phyloP scores from a whole-genome alignment of 75 land plant species.

The Azolla pinnata region DNA sequence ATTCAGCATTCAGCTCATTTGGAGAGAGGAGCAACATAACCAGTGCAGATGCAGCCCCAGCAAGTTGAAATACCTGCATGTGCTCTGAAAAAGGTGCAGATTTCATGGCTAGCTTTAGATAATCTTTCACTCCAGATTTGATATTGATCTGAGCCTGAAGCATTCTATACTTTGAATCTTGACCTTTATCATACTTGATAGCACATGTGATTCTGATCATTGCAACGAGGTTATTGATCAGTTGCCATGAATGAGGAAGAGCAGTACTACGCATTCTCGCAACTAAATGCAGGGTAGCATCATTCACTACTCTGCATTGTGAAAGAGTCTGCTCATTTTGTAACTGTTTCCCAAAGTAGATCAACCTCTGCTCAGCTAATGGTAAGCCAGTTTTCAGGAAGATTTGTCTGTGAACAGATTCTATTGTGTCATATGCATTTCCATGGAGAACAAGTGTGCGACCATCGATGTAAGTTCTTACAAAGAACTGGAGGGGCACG shows the following conservation, averaged over 20 bases:
- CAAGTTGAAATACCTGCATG: slow-evolving; percentile 48
- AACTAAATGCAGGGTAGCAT: slow-evolving; percentile 56
- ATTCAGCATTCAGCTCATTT: slow-evolving; percentile 21
- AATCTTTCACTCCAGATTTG: slow-evolving; percentile 32
- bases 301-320: slow-evolving; percentile 42
- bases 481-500: slow-evolving; percentile 51
- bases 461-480: slow-evolving; percentile 39
- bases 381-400: slow-evolving; percentile 50
- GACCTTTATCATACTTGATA: neutral
- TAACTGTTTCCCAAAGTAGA: slow-evolving; percentile 73
- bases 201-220: slow-evolving; percentile 25
- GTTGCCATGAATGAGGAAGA: slow-evolving; percentile 65
- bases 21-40: slow-evolving; percentile 54
- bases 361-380: slow-evolving; percentile 56
- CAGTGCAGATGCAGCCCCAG: slow-evolving; percentile 56
- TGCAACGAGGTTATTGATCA: slow-evolving; percentile 49
- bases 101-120: slow-evolving; percentile 33
- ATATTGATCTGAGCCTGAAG: slow-evolving; percentile 9
- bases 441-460: slow-evolving; percentile 60
- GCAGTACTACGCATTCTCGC: slow-evolving; percentile 70
- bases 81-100: slow-evolving; percentile 33
- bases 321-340: slow-evolving; percentile 51
- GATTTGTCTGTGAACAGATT: slow-evolving; percentile 46
- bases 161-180: neutral
- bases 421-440: slow-evolving; percentile 44